Conservation (phyloP, 768 basidiomycete genomes). For the Tulasnella sp. region DNA sequence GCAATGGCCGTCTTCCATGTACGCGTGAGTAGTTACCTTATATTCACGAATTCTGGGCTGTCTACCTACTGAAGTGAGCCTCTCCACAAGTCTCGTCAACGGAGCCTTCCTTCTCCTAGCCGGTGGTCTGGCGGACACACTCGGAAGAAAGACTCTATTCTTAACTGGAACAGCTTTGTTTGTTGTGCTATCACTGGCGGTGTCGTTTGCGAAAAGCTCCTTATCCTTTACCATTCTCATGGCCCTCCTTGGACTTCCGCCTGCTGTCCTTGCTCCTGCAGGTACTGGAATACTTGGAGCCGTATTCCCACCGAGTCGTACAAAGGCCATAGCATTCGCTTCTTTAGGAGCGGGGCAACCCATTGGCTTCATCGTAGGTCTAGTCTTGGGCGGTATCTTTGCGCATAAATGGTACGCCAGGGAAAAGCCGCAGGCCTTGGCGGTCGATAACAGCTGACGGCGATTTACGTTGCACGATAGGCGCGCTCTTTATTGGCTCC, state of each 20-base stretch:
- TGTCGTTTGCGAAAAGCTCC: constrained; percentile 6
- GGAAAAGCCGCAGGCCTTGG: neutral
- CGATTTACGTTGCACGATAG: neutral
- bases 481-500: constrained; percentile 9
- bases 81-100: constrained; percentile 2
- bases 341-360: constrained; percentile 10
- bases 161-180: constrained; percentile 7
- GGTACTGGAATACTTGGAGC: constrained; percentile 10
- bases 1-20: constrained; percentile 14
- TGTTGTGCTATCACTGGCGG: constrained; percentile 2
- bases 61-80: too few relatives aligned
- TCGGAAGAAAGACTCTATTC: constrained; percentile 13
- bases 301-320: constrained; percentile 2
- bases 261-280: constrained; percentile 9
- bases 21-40: constrained; percentile 5
- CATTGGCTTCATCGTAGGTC: constrained; percentile 9
- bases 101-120: constrained; percentile 10
- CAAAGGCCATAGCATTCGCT: constrained; percentile 1
- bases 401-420: constrained; percentile 2
- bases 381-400: constrained; percentile 8
- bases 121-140: constrained; percentile 9
- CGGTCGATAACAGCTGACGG: neutral
- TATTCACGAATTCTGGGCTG: too few relatives aligned
- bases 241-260: constrained; percentile 6
- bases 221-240: constrained; percentile 11